Base-by-base conservation (phyloP, 192 early-diverging fungal species). In the Podila minutissima region DNA sequence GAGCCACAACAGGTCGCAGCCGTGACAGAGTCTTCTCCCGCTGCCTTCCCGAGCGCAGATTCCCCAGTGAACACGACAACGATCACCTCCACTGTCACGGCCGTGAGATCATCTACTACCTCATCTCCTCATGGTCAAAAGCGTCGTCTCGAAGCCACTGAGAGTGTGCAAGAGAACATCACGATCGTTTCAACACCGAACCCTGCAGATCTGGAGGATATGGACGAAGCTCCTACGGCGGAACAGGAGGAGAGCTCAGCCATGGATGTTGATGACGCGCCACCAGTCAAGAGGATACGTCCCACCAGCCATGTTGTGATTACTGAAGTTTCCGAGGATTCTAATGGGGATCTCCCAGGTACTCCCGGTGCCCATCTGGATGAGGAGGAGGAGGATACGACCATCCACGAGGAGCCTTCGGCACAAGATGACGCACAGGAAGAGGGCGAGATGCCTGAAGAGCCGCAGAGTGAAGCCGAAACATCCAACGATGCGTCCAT, bases 251-350 rank as follows among this genome's bases (percentile, higher is more conserved):
- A 73, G 31, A 24, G 31, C 41, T 64, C 66, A 35, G 57, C 71
- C 24, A 81, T 73, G 77, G 77, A 81, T 51, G 77, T 73, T 1
- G 77, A 81, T n/a, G 77, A 81, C 38, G 67, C 64, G 2, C 77
- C 77, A 2, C 77, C 77, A 7, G 67, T 73, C 24, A 81, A 81
- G 62, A 67, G 71, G 33, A 48, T 63, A 17, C 71, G 77, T 7
- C 77, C 77, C 33, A 73, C 65, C 35, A 81, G 77, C 22, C 61
- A 73, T 50, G 71, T 73, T 10, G 62, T 51, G 17, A 59, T 81
- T 28, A 73, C 77, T 24, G 77, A 81, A 15, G 41, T 81, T 9
- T 13, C 71, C 17, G 77, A 81, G 1, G 77, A 73, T n/a, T 28
- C 8, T 49, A 22, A 2, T 26, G 8, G 20, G n/a, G 75, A 33